phyloP scores from a whole-genome alignment of 495 filamentous ascomycete species.

The Penicillium turbatum region DNA sequence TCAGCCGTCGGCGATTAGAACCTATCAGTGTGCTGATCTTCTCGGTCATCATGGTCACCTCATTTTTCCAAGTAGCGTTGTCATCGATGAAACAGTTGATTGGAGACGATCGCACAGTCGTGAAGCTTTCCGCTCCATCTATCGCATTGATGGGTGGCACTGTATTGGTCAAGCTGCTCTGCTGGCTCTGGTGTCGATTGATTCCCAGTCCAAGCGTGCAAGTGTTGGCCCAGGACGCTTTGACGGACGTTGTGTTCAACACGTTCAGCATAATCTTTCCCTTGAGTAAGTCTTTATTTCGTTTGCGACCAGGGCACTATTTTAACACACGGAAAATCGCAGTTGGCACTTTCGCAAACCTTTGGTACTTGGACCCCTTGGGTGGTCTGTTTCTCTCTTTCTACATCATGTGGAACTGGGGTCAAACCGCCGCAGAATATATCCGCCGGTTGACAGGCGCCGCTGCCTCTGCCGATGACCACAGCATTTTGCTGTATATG shows the following conservation, averaged over 20 bases:
- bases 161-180: slow-evolving; percentile 74
- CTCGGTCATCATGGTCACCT: slow-evolving; percentile 80
- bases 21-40: slow-evolving; percentile 78
- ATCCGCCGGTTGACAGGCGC: slow-evolving; percentile 81
- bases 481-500: slow-evolving; percentile 83
- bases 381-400: slow-evolving; percentile 77
- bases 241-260: slow-evolving; percentile 85
- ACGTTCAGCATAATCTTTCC: slow-evolving; percentile 73
- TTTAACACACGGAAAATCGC: slow-evolving; percentile 1
- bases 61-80: slow-evolving; percentile 79
- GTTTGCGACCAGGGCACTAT: not conserved
- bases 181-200: slow-evolving; percentile 86
- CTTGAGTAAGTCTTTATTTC: slow-evolving; percentile 15
- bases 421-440: slow-evolving; percentile 66
- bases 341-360: slow-evolving; percentile 70
- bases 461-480: slow-evolving; percentile 71
- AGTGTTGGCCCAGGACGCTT: slow-evolving; percentile 65
- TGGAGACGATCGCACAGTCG: slow-evolving; percentile 58
- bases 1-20: slow-evolving; percentile 72
- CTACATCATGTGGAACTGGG: slow-evolving; percentile 86
- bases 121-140: slow-evolving; percentile 67
- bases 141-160: slow-evolving; percentile 79
- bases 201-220: slow-evolving; percentile 88
- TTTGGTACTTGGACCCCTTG: slow-evolving; percentile 84
- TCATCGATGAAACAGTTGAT: slow-evolving; percentile 66